phyloP scores from a whole-genome alignment of 1,284 basidiomycete species.

The Coniophora puteana region DNA sequence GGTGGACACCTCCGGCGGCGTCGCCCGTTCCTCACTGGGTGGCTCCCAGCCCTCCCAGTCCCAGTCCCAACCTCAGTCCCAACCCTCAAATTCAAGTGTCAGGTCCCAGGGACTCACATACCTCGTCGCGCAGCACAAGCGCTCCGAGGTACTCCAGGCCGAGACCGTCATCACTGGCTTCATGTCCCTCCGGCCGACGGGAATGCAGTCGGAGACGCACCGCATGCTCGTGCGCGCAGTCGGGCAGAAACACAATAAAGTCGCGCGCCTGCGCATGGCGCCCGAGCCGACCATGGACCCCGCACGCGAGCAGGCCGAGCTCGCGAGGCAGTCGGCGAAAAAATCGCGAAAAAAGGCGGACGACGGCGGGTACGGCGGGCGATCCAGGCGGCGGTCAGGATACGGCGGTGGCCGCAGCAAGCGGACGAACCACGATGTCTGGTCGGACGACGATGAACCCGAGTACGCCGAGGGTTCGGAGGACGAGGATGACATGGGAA shows the following conservation, averaged over 20 bases:
- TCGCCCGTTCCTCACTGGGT: slow-evolving; percentile 52
- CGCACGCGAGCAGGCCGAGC: slow-evolving; percentile 68
- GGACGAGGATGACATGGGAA: slow-evolving; percentile 46
- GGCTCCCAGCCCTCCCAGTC: slow-evolving; percentile 35
- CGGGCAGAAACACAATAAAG: slow-evolving; percentile 79
- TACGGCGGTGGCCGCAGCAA: slow-evolving; percentile 50
- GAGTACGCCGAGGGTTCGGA: slow-evolving; percentile 47
- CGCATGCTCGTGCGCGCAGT: slow-evolving; percentile 85
- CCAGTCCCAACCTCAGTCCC: slow-evolving; percentile 26
- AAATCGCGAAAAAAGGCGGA: slow-evolving; percentile 52
- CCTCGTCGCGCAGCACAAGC: slow-evolving; percentile 87
- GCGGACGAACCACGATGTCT: slow-evolving; percentile 42
- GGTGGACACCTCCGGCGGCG: slow-evolving; percentile 65
- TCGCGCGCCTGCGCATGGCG: slow-evolving; percentile 72
- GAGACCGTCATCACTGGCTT: slow-evolving; percentile 82
- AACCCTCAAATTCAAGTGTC: slow-evolving; percentile 11
- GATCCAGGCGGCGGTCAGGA: slow-evolving; percentile 43
- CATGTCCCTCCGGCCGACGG: slow-evolving; percentile 81
- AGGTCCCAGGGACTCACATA: slow-evolving; percentile 78
- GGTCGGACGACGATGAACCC: slow-evolving; percentile 62
- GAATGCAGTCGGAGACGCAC: slow-evolving; percentile 89
- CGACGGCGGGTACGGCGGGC: slow-evolving; percentile 43
- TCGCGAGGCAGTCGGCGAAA: slow-evolving; percentile 59
- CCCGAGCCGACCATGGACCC: slow-evolving; percentile 71
- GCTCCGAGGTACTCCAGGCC: slow-evolving; percentile 80